Evolutionary conservation across 257 asterid genomes (phyloP).

Genomic region (Solanum infundibuliforme): DNA sequence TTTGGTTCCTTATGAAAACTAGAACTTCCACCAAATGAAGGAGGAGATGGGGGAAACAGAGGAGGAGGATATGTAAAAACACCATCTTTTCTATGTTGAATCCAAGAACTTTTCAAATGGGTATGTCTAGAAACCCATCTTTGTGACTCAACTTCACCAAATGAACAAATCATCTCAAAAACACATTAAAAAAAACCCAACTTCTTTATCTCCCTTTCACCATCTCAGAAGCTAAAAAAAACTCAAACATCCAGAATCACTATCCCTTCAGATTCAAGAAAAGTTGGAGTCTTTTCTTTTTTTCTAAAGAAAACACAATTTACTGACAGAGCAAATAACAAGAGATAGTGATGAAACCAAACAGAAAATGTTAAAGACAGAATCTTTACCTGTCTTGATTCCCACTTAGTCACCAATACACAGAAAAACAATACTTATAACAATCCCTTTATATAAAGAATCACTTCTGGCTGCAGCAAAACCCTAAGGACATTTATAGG

Average conservation of each 20-base stretch:
- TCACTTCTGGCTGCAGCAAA: conserved; percentile 39
- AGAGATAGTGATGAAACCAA: conserved; percentile 23
- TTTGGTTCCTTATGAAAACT: conserved; percentile 24
- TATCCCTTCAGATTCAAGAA: neutral
- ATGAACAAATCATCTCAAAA: conserved; percentile 24
- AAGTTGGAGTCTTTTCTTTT: neutral
- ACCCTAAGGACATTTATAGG: conserved; percentile 37
- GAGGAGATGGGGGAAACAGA: conserved; percentile 11
- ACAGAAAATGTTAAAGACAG: conserved; percentile 26
- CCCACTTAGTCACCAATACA: conserved; percentile 25
- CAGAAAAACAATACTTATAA: conserved; percentile 16
- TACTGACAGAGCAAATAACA: conserved; percentile 16
- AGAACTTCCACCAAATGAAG: conserved; percentile 19
- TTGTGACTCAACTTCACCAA: conserved; percentile 23
- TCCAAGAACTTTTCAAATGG: conserved; percentile 53
- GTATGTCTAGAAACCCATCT: conserved; percentile 31
- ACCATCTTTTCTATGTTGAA: conserved; percentile 46
- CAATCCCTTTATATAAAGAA: neutral
- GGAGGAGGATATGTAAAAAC: conserved; percentile 41
- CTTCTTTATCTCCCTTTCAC: neutral
- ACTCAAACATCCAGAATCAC: neutral
- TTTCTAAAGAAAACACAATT: neutral
- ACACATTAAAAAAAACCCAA: neutral
- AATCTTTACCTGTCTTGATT: conserved; percentile 55
- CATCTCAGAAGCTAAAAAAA: neutral